Conservation (phyloP, 2,329 filamentous ascomycete species). For the Aspergillus nomiae region DNA sequence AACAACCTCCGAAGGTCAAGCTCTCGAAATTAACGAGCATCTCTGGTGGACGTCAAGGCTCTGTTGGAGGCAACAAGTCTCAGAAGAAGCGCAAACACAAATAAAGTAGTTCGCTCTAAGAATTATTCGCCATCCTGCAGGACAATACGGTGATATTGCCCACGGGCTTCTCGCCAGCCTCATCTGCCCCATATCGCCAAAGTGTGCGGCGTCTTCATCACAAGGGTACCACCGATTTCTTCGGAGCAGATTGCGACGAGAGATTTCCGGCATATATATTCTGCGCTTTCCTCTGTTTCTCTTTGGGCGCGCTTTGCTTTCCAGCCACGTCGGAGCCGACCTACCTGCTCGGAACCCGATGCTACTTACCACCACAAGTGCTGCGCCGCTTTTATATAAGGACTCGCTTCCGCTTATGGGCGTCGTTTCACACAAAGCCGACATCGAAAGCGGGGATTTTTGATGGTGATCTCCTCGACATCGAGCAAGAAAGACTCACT, state of each 20-base stretch:
- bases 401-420: not conserved
- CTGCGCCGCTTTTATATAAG: not conserved
- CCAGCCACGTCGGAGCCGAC: not conserved
- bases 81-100: slow-evolving; percentile 28
- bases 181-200: not conserved
- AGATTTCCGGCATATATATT: not conserved
- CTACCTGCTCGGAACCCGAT: not conserved
- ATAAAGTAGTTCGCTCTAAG: not conserved
- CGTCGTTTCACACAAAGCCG: not conserved
- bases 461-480: not conserved
- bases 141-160: not conserved
- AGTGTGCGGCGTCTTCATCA: not conserved
- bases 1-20: slow-evolving; percentile 18
- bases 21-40: slow-evolving; percentile 32
- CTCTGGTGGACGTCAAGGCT: slow-evolving; percentile 27
- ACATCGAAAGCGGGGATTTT: not conserved
- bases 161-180: not conserved
- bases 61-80: slow-evolving; percentile 16
- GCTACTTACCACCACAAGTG: not conserved
- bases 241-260: not conserved
- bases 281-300: not conserved
- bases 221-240: not conserved
- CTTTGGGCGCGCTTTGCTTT: not conserved
- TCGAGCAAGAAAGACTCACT: not conserved
- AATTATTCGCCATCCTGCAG: not conserved